Evolutionary conservation across 2,329 filamentous ascomycete species (phyloP).

Genomic region (Sclerotinia sclerotiorum): DNA sequence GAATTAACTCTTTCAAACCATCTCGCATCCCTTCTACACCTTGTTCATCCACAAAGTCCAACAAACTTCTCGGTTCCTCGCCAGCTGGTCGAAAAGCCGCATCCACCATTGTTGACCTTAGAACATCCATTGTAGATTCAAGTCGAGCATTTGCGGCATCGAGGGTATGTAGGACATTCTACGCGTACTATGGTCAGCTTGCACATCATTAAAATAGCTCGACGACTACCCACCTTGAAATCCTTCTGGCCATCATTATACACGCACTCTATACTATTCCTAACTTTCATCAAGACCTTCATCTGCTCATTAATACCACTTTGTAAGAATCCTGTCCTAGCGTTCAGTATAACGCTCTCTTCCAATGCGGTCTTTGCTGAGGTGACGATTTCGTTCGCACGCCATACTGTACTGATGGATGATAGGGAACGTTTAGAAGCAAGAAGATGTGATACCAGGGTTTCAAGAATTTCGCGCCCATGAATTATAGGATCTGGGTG

Average conservation of each 20-base stretch:
- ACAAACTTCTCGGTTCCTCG: slow-evolving; percentile 61
- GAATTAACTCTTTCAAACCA: slow-evolving; percentile 68
- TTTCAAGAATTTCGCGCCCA: slow-evolving; percentile 56
- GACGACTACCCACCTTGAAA: slow-evolving; percentile 45
- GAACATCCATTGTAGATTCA: slow-evolving; percentile 63
- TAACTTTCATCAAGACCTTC: slow-evolving; percentile 52
- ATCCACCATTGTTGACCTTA: slow-evolving; percentile 65
- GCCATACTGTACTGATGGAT: slow-evolving; percentile 78
- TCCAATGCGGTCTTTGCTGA: slow-evolving; percentile 74
- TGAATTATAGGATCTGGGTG: slow-evolving; percentile 31
- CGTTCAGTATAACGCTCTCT: slow-evolving; percentile 71
- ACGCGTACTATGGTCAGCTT: slow-evolving; percentile 23
- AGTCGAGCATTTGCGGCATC: slow-evolving; percentile 66
- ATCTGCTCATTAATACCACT: slow-evolving; percentile 59
- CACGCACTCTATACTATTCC: slow-evolving; percentile 52
- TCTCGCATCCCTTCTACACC: slow-evolving; percentile 65
- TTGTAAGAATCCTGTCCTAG: slow-evolving; percentile 67
- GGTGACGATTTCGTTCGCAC: slow-evolving; percentile 82
- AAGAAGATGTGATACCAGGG: slow-evolving; percentile 79
- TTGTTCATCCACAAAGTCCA: slow-evolving; percentile 75
- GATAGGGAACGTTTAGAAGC: slow-evolving; percentile 84
- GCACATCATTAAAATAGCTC: not conserved
- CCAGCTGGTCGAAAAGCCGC: slow-evolving; percentile 58
- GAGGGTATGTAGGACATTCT: slow-evolving; percentile 60
- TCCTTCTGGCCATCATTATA: slow-evolving; percentile 60